Conservation (phyloP, 2,329 filamentous ascomycete genomes). For the Fusarium fujikuroi region DNA sequence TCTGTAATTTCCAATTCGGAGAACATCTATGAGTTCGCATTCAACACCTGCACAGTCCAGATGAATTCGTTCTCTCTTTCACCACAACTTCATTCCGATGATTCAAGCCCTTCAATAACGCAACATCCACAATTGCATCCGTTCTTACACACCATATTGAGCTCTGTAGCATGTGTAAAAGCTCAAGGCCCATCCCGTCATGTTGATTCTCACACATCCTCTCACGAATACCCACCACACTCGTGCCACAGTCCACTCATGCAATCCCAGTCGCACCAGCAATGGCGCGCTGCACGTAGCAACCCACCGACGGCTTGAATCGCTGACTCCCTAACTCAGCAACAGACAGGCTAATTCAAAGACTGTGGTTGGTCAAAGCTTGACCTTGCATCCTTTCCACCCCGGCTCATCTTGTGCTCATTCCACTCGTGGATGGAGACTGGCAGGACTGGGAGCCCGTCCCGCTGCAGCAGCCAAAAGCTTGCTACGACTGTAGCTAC, state of each 20-base stretch:
- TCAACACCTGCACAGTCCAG: not conserved
- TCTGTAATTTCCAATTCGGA: not conserved
- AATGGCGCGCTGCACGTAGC: slow-evolving; percentile 39
- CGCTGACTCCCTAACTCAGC: slow-evolving; percentile 45
- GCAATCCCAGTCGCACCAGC: slow-evolving; percentile 40
- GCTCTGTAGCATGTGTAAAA: slow-evolving; percentile 14
- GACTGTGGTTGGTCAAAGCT: slow-evolving; percentile 35
- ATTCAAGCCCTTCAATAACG: not conserved
- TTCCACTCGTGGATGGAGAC: slow-evolving; percentile 40
- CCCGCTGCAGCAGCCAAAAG: slow-evolving; percentile 30
- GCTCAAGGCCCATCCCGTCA: not conserved
- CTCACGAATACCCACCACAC: slow-evolving; percentile 31
- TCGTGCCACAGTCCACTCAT: slow-evolving; percentile 36
- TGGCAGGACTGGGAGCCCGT: slow-evolving; percentile 23
- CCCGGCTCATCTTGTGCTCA: slow-evolving; percentile 37
- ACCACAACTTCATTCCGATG: slow-evolving; percentile 10
- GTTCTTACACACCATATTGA: slow-evolving; percentile 18
- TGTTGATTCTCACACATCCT: slow-evolving; percentile 28
- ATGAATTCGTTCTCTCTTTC: not conserved
- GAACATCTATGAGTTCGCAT: not conserved
- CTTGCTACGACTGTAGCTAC: slow-evolving; percentile 13
- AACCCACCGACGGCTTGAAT: slow-evolving; percentile 39
- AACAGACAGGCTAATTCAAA: slow-evolving; percentile 41
- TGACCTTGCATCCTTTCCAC: slow-evolving; percentile 38
- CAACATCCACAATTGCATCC: slow-evolving; percentile 9